Evolutionary conservation across 1,284 basidiomycete species (phyloP).

Genomic region (Austroboletus novae-zelandiae): DNA sequence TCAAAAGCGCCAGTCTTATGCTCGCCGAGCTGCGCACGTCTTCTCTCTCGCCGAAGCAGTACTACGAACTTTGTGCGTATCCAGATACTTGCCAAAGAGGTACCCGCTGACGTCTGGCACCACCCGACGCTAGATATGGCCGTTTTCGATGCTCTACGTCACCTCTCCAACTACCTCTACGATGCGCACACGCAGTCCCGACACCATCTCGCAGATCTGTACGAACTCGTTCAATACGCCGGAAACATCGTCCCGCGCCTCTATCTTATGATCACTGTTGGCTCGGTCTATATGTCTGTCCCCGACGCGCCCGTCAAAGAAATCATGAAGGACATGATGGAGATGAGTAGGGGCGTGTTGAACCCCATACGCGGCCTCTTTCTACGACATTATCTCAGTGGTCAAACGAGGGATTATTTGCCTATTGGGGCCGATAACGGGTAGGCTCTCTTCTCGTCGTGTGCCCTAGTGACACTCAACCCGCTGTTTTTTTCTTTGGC

Average conservation of each 20-base stretch:
- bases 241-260: constrained; percentile 92
- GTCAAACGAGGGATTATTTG: constrained; percentile 92
- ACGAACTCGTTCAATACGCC: constrained; percentile 96
- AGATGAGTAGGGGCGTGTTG: constrained; percentile 94
- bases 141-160: constrained; percentile 90
- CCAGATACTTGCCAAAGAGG: not conserved
- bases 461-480: not conserved
- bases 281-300: constrained; percentile 96
- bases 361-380: constrained; percentile 93
- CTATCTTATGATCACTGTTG: constrained; percentile 98
- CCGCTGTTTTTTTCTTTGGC: not conserved
- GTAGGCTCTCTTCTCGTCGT: constrained; percentile 44
- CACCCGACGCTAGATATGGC: constrained; percentile 73
- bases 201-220: constrained; percentile 94
- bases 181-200: constrained; percentile 87
- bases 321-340: constrained; percentile 99
- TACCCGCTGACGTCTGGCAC: constrained; percentile 1
- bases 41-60: constrained; percentile 90
- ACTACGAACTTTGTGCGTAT: constrained; percentile 91
- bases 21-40: constrained; percentile 91
- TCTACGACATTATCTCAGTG: constrained; percentile 90
- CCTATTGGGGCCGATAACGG: constrained; percentile 81
- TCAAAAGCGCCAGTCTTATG: constrained; percentile 95
- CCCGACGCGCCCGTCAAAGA: constrained; percentile 94
- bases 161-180: constrained; percentile 92